Base-by-base conservation (phyloP, 2,329 filamentous ascomycete genomes). In the Colletotrichum sublineola region DNA sequence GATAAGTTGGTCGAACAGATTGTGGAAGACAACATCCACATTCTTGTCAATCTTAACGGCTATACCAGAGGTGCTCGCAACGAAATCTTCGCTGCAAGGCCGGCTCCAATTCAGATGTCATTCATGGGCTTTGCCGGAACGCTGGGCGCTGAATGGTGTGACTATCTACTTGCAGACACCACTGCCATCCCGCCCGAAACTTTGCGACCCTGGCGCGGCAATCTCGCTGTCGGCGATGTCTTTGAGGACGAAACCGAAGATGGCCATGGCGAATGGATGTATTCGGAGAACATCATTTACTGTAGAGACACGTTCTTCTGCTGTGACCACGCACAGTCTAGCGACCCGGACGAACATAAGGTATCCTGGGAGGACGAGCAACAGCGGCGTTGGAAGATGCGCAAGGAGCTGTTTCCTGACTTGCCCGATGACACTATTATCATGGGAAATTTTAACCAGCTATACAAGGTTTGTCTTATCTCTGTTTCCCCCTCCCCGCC, bases 61-160 rank as follows among this genome's bases (percentile, higher is more conserved):
- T 99, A 99, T 81, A 99, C 96, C 0, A 89, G 96, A 66, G 96
- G 96, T 40, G 96, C 96, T n/a, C 91, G 95, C 33, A 99, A 99
- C 77, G 96, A 99, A 79, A 92, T 99, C 5, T 99, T 99, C 80
- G 96, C 96, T 31, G 96, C 96, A 31, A 91, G 97, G 36, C 94
- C 96, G 20, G 95, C 95, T 2, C 96, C 96, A 0, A 94, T 99
- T 55, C 96, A 99, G 76, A 99, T 99, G 96, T 97, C 96, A 0
- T 99, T 99, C 78, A 99, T 99, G 96, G 96, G 96, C 0, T 99
- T 99, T 80, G 96, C 96, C 0, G 96, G 96, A 12, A 98, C 96
- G 0, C 85, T 99, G 1, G 96, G 96, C 7, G 96, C 96, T 3
- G 96, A 99, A 80, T 99, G 96, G 96, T 99, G 96, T 77, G 96